Evolutionary conservation across 495 filamentous ascomycete species (phyloP).

Genomic region (Annulohypoxylon maeteangense): DNA sequence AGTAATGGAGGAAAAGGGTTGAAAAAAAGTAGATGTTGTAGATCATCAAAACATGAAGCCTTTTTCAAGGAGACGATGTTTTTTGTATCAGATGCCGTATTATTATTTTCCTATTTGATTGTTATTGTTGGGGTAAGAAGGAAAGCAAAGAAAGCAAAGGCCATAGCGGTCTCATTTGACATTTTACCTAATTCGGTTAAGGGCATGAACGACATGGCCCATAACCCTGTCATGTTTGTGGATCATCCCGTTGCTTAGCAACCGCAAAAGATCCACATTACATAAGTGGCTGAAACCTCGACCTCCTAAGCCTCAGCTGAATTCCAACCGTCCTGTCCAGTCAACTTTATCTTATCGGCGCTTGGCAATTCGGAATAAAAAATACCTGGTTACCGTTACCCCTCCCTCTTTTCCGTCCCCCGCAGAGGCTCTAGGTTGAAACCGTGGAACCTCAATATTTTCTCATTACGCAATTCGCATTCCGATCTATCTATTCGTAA

Average conservation of each 20-base stretch:
- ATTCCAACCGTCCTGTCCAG: constrained; percentile 30
- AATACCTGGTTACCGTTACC: constrained; percentile 10
- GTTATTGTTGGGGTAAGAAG: constrained; percentile 47
- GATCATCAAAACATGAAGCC: constrained; percentile 21
- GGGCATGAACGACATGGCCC: background rate
- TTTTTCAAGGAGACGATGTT: constrained; percentile 44
- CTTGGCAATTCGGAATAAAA: background rate
- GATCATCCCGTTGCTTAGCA: constrained; percentile 43
- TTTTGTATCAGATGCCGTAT: constrained; percentile 45
- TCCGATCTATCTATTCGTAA: constrained; percentile 9
- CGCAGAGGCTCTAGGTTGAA: constrained; percentile 3
- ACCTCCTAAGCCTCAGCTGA: constrained; percentile 34
- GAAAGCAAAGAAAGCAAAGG: constrained; percentile 15
- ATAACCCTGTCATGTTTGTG: constrained; percentile 33
- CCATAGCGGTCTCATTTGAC: constrained; percentile 39
- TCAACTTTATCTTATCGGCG: constrained; percentile 39
- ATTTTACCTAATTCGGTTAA: constrained; percentile 34
- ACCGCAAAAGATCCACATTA: constrained; percentile 15
- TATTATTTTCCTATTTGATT: constrained; percentile 47
- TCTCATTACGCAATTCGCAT: constrained; percentile 38
- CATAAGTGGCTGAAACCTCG: constrained; percentile 39
- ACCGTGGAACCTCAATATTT: constrained; percentile 12
- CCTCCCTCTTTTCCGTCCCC: constrained; percentile 16
- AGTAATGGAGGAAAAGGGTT: constrained; percentile 15
- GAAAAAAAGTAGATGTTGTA: constrained; percentile 23